A percentile compares a stretch with the other conserved stretches of the same genome.
These are phyloP conservation scores for Pulveroboletus ravenelii DNA, from an alignment of 768 basidiomycete genomes.

Conservation along the genomic window DNA sequence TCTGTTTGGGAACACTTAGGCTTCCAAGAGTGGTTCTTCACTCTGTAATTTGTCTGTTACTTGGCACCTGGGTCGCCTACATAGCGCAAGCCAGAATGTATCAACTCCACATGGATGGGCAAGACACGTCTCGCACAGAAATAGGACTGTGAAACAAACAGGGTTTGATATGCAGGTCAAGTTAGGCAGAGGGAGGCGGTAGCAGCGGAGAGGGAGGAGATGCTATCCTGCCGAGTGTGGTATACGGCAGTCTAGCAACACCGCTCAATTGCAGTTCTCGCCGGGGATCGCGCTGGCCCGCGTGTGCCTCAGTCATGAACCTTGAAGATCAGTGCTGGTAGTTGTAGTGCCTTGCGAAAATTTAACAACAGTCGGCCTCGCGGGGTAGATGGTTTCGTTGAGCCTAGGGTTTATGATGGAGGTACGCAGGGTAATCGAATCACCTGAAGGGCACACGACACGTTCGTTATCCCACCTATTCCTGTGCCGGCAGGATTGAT, in stretches of 20 bases:
- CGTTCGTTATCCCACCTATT: too few species aligned
- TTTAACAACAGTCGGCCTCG: not conserved
- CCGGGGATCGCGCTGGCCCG: too few species aligned
- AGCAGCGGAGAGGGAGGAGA: too few species aligned
- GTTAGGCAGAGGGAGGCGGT: too few species aligned
- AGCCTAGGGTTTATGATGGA: not conserved
- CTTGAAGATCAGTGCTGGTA: not conserved
- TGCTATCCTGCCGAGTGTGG: too few species aligned
- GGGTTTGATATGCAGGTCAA: not conserved
- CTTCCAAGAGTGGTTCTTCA: too few species aligned
- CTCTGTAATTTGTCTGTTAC: too few species aligned
- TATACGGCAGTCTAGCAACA: too few species aligned
- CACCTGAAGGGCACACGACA: too few species aligned
- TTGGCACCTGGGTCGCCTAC: not conserved
- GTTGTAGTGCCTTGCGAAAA: not conserved
- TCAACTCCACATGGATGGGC: not conserved
- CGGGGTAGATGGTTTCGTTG: too few species aligned
- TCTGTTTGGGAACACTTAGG: not conserved
- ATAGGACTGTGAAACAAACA: not conserved
- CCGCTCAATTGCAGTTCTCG: too few species aligned
- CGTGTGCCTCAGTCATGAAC: not conserved
- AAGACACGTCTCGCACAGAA: not conserved
- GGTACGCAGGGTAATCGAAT: too few species aligned
- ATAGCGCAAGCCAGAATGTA: not conserved
- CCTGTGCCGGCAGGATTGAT: not conserved